Percentiles rank a stretch among this genome's conserved stretches.
These are phyloP conservation scores for Gynostemma pentaphyllum DNA, from an alignment of 306 rosid species.

Conservation along the genomic window DNA sequence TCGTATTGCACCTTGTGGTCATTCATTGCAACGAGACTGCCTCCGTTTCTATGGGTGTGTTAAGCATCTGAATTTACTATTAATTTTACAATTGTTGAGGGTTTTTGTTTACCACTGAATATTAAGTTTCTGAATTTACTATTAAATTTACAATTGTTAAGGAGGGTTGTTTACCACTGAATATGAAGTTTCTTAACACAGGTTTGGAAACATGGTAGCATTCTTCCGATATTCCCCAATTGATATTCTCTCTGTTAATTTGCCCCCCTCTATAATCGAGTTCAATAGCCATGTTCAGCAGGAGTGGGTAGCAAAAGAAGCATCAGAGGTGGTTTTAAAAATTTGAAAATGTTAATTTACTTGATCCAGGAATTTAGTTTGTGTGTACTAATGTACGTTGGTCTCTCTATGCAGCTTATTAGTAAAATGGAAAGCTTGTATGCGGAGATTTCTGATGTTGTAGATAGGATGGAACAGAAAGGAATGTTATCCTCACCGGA, in stretches of 20 bases:
- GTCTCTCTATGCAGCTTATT: slow-evolving; percentile 35
- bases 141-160: slow-evolving; percentile 5
- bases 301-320: slow-evolving; percentile 71
- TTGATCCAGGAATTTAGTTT: slow-evolving; percentile 1
- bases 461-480: slow-evolving; percentile 54
- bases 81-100: slow-evolving; percentile 6
- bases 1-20: slow-evolving; percentile 94
- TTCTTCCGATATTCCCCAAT: slow-evolving; percentile 88
- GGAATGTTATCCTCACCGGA: slow-evolving; percentile 29
- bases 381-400: not conserved
- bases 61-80: slow-evolving; percentile 1
- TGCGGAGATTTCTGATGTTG: slow-evolving; percentile 59
- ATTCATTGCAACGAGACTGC: slow-evolving; percentile 96
- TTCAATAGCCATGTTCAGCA: slow-evolving; percentile 54
- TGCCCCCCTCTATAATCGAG: slow-evolving; percentile 77
- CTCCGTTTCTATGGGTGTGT: slow-evolving; percentile 92
- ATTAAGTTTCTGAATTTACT: slow-evolving; percentile 4
- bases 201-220: slow-evolving; percentile 95
- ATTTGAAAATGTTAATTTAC: slow-evolving; percentile 9
- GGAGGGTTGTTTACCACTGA: slow-evolving; percentile 14
- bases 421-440: slow-evolving; percentile 61
- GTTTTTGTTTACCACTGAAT: too few species aligned
- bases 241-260: slow-evolving; percentile 71
- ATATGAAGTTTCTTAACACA: slow-evolving; percentile 20
- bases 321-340: slow-evolving; percentile 49